Evolutionary conservation across 73 alveolate genomes (phyloP).

Genomic region (Symbiodinium pilosum): DNA sequence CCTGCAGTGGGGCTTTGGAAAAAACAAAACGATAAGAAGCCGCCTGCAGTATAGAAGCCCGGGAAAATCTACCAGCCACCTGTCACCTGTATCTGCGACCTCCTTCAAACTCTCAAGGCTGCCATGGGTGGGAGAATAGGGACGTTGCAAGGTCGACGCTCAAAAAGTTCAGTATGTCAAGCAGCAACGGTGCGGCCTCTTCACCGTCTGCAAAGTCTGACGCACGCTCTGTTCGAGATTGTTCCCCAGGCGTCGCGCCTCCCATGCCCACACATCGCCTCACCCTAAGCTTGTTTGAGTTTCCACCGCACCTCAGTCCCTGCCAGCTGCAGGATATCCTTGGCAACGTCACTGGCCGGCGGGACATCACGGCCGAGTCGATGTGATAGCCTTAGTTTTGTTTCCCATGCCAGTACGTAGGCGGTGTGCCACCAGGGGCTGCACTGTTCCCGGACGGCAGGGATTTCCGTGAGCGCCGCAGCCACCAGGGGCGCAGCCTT

Average conservation of each 20-base stretch:
- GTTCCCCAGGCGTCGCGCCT: neutral
- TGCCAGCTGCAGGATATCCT: neutral
- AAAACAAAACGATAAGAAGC: too few species aligned
- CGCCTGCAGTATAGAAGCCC: too few species aligned
- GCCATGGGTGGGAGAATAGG: too few species aligned
- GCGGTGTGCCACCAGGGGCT: neutral
- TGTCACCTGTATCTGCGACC: too few species aligned
- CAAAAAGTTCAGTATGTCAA: neutral
- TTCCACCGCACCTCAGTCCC: neutral
- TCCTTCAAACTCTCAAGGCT: too few species aligned
- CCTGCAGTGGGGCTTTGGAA: too few species aligned
- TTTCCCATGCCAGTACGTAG: neutral
- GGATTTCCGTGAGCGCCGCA: neutral
- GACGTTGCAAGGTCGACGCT: too few species aligned
- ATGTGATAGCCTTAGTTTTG: neutral
- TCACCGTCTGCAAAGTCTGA: neutral
- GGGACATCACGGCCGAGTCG: neutral
- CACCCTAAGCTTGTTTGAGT: neutral
- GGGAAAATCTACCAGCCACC: too few species aligned
- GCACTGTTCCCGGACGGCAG: neutral
- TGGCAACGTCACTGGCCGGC: neutral
- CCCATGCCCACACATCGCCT: too few species aligned
- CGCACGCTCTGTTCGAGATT: neutral
- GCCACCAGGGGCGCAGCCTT: neutral
- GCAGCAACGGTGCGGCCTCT: neutral